phyloP scores from a whole-genome alignment of 176 grass and related monocot genomes.

The Paspalum vaginatum region DNA sequence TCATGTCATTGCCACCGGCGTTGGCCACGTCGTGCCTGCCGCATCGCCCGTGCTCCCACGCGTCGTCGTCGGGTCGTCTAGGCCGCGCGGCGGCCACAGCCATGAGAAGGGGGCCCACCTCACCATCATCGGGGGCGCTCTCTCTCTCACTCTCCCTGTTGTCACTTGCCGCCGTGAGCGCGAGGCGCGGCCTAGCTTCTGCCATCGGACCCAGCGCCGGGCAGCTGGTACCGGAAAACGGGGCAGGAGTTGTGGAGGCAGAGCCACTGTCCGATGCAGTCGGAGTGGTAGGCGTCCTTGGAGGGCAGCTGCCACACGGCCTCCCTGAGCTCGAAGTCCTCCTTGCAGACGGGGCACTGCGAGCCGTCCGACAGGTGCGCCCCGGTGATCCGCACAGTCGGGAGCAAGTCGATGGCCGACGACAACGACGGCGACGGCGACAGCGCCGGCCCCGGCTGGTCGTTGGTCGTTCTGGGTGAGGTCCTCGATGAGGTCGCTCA shows the following conservation, averaged over 20 bases:
- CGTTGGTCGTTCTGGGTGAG: constrained; percentile 87
- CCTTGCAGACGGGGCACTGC: constrained; percentile 98
- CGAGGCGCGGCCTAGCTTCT: not conserved
- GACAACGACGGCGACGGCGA: no score
- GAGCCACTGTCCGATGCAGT: constrained; percentile 96
- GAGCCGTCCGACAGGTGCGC: constrained; percentile 73
- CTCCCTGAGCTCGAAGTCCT: constrained; percentile 89
- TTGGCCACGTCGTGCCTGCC: constrained; percentile 46
- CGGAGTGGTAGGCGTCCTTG: constrained; percentile 96
- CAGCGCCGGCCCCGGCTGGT: constrained; percentile 61
- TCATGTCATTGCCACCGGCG: constrained; percentile 68
- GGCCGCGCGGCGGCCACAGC: constrained; percentile 56
- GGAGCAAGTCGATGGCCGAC: constrained; percentile 81
- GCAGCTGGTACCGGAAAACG: constrained; percentile 85
- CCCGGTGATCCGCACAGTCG: constrained; percentile 67
- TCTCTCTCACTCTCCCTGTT: constrained; percentile 30
- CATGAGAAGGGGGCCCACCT: constrained; percentile 64
- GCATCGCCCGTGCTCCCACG: constrained; percentile 52
- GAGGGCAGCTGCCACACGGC: constrained; percentile 83
- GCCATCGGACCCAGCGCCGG: constrained; percentile 14
- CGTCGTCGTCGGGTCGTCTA: constrained; percentile 46
- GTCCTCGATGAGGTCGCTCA: constrained; percentile 74
- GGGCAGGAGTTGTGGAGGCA: constrained; percentile 95
- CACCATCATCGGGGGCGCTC: constrained; percentile 29
- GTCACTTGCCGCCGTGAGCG: not conserved